Conservation (phyloP, 2,329 filamentous ascomycete species). For the Fusarium udum region DNA sequence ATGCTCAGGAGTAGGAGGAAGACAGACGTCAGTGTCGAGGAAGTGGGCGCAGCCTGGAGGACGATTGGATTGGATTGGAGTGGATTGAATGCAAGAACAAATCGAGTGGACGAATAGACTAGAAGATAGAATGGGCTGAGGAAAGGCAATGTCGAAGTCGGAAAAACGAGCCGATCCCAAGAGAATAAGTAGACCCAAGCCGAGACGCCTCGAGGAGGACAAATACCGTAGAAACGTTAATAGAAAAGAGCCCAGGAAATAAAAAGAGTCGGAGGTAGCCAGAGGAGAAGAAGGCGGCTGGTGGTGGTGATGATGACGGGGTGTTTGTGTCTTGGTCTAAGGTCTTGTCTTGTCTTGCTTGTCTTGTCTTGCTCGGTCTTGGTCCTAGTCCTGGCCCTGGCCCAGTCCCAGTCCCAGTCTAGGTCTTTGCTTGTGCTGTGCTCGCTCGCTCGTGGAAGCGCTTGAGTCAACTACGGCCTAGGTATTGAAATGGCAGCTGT, state of each 20-base stretch:
- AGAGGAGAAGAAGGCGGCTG: constrained; percentile 24
- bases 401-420: not conserved
- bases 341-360: constrained; percentile 11
- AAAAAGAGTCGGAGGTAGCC: constrained; percentile 15
- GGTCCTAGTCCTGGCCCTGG: constrained; percentile 9
- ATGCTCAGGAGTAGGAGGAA: constrained; percentile 3
- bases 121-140: constrained; percentile 28
- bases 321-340: constrained; percentile 33
- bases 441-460: constrained; percentile 30
- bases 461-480: constrained; percentile 19
- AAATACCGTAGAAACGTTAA: constrained; percentile 7
- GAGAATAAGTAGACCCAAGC: constrained; percentile 23
- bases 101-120: constrained; percentile 24
- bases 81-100: constrained; percentile 12
- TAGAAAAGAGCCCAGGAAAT: constrained; percentile 14
- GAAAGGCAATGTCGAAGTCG: constrained; percentile 21
- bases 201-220: constrained; percentile 11
- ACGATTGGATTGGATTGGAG: constrained; percentile 33
- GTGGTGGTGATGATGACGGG: constrained; percentile 34
- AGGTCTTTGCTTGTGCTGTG: constrained; percentile 10
- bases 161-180: constrained; percentile 25
- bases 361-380: constrained; percentile 21
- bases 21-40: constrained; percentile 19
- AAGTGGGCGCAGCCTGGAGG: constrained; percentile 21
- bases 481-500: constrained; percentile 9